Evolutionary conservation across 495 filamentous ascomycete species (phyloP), one percentile per base, ranked within the genome.

Genomic region (Neurospora discreta): DNA sequence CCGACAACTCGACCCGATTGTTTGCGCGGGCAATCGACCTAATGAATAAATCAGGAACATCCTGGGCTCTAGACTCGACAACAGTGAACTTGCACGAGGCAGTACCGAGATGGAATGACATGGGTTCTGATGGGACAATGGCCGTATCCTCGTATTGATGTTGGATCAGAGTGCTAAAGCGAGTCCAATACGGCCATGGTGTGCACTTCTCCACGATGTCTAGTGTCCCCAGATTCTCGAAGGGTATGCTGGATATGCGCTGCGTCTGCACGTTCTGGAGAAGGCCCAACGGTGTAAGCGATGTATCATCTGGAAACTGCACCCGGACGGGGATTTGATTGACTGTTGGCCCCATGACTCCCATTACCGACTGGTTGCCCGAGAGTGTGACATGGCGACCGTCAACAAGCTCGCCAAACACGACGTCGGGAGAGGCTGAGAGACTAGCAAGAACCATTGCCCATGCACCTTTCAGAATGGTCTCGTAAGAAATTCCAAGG

Each of bases 381-480:
- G 74, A 75, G 0, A 84, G 78, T 16, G 75, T 77, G 7, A 83
- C 71, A 70, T 83, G 79, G 0, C 88, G 80, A 41, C 87, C 87
- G 68, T 81, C 83, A 33, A 86, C 77, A 15, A 84, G 71, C 71
- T 85, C 81, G n/a, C 84, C 84, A 69, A 86, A 86, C 16, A 85
- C 81, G 18, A 86, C 81, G 38, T 85, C 84, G 9, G 81, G 79
- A 1, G 79, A 81, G 5, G 77, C 81, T 1, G 82, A 83, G 15
- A 85, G 72, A n/a, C 75, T 82, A 5, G 81, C 82, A 38, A 85
- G 79, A 0, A 84, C 83, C 75, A 85, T 82, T 0, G 82, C 82
- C 84, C 84, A 86, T 2, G 84, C 82, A 2, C 77, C 79, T 70
- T 84, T 85, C 30, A 86, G 79, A 3, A 86, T 77, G 0, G 83